phyloP scores from a whole-genome alignment of 2,329 filamentous ascomycete species.

The Aspergillus jensenii region DNA sequence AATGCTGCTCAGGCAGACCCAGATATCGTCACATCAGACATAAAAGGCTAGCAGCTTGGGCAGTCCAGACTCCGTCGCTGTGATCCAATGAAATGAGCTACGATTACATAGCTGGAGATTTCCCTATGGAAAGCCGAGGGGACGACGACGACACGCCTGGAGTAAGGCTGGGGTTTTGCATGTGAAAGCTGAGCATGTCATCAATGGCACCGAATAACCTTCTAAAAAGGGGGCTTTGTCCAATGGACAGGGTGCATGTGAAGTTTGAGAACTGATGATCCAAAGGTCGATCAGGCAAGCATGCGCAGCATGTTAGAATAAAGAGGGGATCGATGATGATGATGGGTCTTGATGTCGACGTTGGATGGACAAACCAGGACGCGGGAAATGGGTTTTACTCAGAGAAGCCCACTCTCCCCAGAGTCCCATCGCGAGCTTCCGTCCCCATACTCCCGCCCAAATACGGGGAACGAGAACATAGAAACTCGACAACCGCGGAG shows the following conservation, averaged over 20 bases:
- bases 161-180: not conserved
- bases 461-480: not conserved
- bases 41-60: not conserved
- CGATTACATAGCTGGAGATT: not conserved
- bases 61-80: not conserved
- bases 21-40: not conserved
- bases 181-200: conserved; percentile 12
- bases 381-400: conserved; percentile 17
- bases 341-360: not conserved
- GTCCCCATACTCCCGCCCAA: conserved; percentile 4
- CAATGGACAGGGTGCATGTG: conserved; percentile 14
- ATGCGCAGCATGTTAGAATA: not conserved
- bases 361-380: conserved; percentile 20
- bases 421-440: not conserved
- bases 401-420: conserved; percentile 8
- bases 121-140: not conserved
- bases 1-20: not conserved
- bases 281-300: not conserved
- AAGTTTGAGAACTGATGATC: conserved; percentile 2
- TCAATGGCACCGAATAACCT: conserved; percentile 6
- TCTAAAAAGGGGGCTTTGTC: not conserved
- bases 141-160: not conserved
- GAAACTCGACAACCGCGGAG: not conserved
- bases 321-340: not conserved
- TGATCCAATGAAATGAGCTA: not conserved